Percentiles rank a stretch among this genome's conserved stretches.
These are phyloP conservation scores for Colletotrichum sp. DNA, from an alignment of 2,329 filamentous ascomycete species.

Conservation along the genomic window DNA sequence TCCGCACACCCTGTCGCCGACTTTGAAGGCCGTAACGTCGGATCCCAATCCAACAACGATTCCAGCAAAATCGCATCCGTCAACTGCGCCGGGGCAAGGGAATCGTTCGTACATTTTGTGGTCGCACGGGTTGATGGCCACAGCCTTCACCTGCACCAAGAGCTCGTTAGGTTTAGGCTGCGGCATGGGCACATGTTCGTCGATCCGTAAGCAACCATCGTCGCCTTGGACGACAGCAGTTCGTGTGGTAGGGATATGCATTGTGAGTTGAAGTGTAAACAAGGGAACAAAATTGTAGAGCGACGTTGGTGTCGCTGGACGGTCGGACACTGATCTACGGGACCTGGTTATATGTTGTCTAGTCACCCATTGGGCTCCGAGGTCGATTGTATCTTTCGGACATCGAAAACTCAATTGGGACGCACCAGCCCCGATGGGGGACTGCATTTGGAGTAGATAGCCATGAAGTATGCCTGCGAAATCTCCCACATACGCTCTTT, in stretches of 20 bases:
- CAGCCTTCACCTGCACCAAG: slow-evolving; percentile 18
- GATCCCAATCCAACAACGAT: slow-evolving; percentile 29
- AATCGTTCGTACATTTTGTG: slow-evolving; percentile 30
- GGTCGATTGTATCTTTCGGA: background rate
- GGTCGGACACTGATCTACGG: background rate
- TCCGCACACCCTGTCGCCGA: slow-evolving; percentile 33
- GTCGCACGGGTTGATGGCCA: slow-evolving; percentile 35
- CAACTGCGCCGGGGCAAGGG: slow-evolving; percentile 23
- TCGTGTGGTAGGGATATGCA: background rate
- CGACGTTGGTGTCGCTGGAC: accelerated
- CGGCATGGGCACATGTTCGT: background rate
- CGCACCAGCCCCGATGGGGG: accelerated
- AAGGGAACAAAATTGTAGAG: background rate
- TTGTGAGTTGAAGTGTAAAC: background rate
- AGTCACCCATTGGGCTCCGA: background rate
- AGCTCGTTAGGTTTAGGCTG: background rate
- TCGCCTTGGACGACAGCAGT: background rate
- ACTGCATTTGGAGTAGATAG: background rate
- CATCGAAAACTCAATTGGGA: background rate
- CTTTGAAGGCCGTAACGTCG: background rate
- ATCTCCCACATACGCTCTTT: accelerated
- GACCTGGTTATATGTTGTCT: background rate
- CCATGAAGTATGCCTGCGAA: background rate
- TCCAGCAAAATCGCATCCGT: slow-evolving; percentile 35
- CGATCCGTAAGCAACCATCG: background rate